Base-by-base conservation (phyloP, 192 early-diverging fungal species). In the Gamsiella multidivaricata region DNA sequence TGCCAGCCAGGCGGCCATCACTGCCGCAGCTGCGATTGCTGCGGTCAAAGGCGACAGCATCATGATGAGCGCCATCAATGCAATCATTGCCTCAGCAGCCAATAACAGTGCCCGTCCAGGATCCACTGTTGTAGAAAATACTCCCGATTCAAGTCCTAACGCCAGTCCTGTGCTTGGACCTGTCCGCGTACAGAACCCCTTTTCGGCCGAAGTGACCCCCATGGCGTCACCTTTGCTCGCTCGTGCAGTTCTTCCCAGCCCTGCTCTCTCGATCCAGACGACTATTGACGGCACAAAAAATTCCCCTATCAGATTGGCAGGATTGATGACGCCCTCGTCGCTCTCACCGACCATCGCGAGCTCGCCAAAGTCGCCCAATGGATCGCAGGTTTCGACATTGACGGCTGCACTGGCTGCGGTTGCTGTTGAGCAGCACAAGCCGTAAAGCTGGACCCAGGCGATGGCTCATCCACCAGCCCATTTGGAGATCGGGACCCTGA, bases 1-100 rank as follows among this genome's bases (percentile, higher is more conserved):
- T 72, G 87, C 83, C 54, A 81, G 83, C 32, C 87, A 83, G 20
- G 83, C 84, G 6, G 87, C 85, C 61, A 82, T 88, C 10, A 85
- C 87, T 54, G 87, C 87, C n/a, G 87, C 87, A 12, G 87, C 86
- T 17, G 87, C 87, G 7, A 84, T 84, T 62, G 87, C 87, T 14
- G 85, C 87, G 10, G 87, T 85, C 14, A 81, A 82, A 33, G 49
- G 74, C 22, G 63, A 78, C 45, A 61, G 39, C 20, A 39, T 61
- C 41, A 78, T 78, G 74, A 78, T 78, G 74, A 53, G 56, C 37
- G 74, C 74, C 5, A 67, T 65, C 45, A 68, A 69, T 61, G 74
- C 74, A 14, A 78, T 78, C 61, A 78, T 78, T 54, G 61, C 74
- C 5, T 78, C 74, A 6, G 55, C 61, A 7, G 54, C 51, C 60